Evolutionary conservation across 1,284 basidiomycete genomes (phyloP).

Genomic region (Leucoagaricus sp.): DNA sequence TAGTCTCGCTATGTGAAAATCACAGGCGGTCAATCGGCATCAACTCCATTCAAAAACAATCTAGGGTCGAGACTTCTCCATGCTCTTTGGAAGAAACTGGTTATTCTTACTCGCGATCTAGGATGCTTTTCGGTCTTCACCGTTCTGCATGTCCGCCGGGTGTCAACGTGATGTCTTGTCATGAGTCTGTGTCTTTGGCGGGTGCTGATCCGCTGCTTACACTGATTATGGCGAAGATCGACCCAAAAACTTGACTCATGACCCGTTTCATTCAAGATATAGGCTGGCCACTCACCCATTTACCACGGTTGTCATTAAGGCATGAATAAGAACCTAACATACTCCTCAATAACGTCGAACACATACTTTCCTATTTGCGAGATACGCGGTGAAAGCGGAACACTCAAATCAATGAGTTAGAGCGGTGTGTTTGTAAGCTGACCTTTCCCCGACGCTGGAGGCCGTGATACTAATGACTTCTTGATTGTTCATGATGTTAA

Average conservation of each 20-base stretch:
- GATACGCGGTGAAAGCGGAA: background rate
- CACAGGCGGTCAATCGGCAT: background rate
- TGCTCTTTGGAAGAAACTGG: background rate
- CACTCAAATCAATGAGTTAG: constrained; percentile 3
- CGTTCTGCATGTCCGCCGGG: constrained; percentile 8
- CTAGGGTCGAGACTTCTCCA: background rate
- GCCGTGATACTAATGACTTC: background rate
- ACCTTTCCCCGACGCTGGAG: background rate
- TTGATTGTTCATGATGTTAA: background rate
- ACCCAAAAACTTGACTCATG: too few relatives aligned
- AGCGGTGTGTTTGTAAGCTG: background rate
- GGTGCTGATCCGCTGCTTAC: constrained; percentile 2
- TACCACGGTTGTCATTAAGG: too few relatives aligned
- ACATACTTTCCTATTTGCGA: too few relatives aligned
- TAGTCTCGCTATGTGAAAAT: too few relatives aligned
- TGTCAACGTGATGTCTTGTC: background rate
- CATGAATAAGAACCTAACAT: too few relatives aligned
- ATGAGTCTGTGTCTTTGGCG: background rate
- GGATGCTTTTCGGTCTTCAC: constrained; percentile 4
- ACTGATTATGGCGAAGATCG: background rate
- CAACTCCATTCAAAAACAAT: background rate
- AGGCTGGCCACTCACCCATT: too few relatives aligned
- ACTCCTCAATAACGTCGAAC: too few relatives aligned
- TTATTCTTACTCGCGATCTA: background rate
- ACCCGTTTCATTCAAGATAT: too few relatives aligned